Conservation (phyloP, 2,329 filamentous ascomycete genomes). For the Colletotrichum chlorophyti region DNA sequence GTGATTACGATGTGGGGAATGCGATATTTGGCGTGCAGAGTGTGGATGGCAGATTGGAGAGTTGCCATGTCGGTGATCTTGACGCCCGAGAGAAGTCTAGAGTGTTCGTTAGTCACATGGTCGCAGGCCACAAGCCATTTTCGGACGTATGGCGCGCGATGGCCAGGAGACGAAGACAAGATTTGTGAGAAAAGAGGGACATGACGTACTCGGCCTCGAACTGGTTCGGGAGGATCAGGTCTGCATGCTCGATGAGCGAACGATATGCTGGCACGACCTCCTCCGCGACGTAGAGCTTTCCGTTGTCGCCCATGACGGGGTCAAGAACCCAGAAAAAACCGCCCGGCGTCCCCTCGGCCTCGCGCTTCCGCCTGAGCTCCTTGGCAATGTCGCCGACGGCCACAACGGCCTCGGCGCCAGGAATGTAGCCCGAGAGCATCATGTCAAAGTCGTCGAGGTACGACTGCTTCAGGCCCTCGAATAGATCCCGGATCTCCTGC, state of each 20-base stretch:
- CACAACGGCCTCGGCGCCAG: conserved; percentile 82
- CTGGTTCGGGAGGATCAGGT: conserved; percentile 94
- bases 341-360: conserved; percentile 61
- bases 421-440: conserved; percentile 93
- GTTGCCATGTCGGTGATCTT: conserved; percentile 79
- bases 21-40: conserved; percentile 76
- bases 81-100: conserved; percentile 81
- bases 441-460: conserved; percentile 90
- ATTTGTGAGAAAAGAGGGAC: neutral
- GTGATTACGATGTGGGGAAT: conserved; percentile 94
- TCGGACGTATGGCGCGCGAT: no score
- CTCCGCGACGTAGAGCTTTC: conserved; percentile 86
- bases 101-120: neutral
- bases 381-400: conserved; percentile 84
- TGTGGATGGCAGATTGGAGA: conserved; percentile 76
- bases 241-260: conserved; percentile 77
- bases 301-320: conserved; percentile 98
- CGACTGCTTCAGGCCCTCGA: conserved; percentile 82
- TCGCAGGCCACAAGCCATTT: no score
- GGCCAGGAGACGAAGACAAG: no score
- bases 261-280: conserved; percentile 94
- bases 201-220: conserved; percentile 90
- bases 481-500: conserved; percentile 83
- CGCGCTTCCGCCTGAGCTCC: conserved; percentile 74
- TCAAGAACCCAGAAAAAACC: conserved; percentile 97